A percentile compares a stretch with the other conserved stretches of the same genome.
Conservation (phyloP, 2,329 filamentous ascomycete species). For the Claviceps maximensis region DNA sequence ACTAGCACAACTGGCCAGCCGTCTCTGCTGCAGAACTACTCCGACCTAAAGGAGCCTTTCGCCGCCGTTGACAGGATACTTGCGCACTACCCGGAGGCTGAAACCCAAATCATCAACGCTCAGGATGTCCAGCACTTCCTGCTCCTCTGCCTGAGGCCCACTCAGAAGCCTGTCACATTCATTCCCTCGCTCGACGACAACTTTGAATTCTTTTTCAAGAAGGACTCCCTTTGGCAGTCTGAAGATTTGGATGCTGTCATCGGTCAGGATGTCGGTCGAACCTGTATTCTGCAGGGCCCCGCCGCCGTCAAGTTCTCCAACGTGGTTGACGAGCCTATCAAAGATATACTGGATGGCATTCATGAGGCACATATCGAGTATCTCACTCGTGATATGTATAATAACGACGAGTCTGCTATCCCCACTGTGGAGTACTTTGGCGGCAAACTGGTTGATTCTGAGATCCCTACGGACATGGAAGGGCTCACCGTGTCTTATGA, state of each 20-base stretch:
- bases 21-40: constrained; percentile 79
- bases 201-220: constrained; percentile 99
- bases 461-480: constrained; percentile 66
- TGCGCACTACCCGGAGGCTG: constrained; percentile 70
- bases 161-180: constrained; percentile 94
- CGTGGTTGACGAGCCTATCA: constrained; percentile 81
- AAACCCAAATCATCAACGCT: constrained; percentile 87
- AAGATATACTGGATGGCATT: constrained; percentile 85
- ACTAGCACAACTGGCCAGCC: constrained; percentile 56
- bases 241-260: constrained; percentile 95
- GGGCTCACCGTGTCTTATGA: constrained; percentile 76
- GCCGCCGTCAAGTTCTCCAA: constrained; percentile 86
- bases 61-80: constrained; percentile 66
- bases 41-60: constrained; percentile 75
- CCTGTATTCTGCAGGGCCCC: constrained; percentile 91
- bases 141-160: constrained; percentile 76
- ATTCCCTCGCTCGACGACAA: constrained; percentile 92
- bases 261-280: constrained; percentile 87
- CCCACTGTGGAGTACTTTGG: constrained; percentile 92
- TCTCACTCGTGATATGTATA: constrained; percentile 70
- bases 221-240: constrained; percentile 98
- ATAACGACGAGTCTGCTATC: constrained; percentile 56
- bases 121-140: constrained; percentile 98
- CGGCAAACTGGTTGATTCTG: constrained; percentile 63
- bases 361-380: constrained; percentile 76